Conservation (phyloP, 108 stramenopile genomes). For the Cyclotella choctawhatcheeana region DNA sequence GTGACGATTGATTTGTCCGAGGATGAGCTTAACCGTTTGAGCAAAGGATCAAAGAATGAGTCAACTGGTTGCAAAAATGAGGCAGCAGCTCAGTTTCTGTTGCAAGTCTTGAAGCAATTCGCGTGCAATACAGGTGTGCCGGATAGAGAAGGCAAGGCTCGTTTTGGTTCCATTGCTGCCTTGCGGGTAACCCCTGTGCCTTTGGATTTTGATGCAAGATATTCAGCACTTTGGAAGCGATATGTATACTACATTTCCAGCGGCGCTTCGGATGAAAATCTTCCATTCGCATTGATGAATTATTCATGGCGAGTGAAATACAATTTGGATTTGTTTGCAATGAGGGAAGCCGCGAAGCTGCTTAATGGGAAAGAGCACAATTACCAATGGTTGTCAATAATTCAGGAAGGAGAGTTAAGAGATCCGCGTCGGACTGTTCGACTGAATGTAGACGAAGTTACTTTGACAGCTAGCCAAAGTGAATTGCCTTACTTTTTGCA, state of each 20-base stretch:
- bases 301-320: constrained; percentile 27
- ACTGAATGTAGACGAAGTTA: constrained; percentile 26
- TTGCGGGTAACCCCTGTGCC: constrained; percentile 24
- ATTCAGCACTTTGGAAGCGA: constrained; percentile 39
- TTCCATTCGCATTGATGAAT: constrained; percentile 30
- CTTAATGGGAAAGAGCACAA: constrained; percentile 34
- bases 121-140: constrained; percentile 27
- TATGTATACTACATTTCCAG: constrained; percentile 30
- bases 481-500: constrained; percentile 33
- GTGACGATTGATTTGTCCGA: constrained; percentile 22
- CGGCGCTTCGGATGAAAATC: constrained; percentile 1
- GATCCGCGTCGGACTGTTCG: constrained; percentile 20
- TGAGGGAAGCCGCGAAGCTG: constrained; percentile 25
- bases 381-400: constrained; percentile 39
- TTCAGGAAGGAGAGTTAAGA: constrained; percentile 36
- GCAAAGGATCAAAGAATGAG: background rate
- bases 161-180: constrained; percentile 30
- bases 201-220: constrained; percentile 34
- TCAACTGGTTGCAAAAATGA: background rate
- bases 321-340: constrained; percentile 15
- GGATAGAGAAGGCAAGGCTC: background rate
- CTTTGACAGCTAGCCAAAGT: background rate
- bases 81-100: constrained; percentile 27
- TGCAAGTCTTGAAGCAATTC: constrained; percentile 27
- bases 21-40: constrained; percentile 22